Percentiles rank a stretch among this genome's conserved stretches.
Conservation (phyloP, 805 yeast species). For the Priceomyces fermenticarens region DNA sequence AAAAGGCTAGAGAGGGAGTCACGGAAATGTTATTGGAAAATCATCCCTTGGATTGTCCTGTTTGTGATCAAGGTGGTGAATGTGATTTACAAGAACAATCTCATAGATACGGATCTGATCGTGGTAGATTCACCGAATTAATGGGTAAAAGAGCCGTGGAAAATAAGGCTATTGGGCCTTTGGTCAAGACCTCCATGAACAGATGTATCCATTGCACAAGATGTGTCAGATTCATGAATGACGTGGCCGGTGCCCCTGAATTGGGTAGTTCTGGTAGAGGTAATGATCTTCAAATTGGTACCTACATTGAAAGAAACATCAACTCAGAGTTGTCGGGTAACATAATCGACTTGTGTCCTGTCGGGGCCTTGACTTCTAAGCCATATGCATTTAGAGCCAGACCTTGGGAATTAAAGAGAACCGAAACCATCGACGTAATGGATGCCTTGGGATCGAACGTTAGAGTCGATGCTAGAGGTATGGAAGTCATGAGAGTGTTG, state of each 20-base stretch:
- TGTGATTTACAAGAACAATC: conserved; percentile 90
- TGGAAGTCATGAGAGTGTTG: conserved; percentile 81
- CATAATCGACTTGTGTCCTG: conserved; percentile 85
- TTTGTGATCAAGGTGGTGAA: conserved; percentile 93
- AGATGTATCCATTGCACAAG: conserved; percentile 91
- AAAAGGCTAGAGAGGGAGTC: conserved; percentile 84
- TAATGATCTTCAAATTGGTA: conserved; percentile 88
- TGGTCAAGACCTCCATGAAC: conserved; percentile 87
- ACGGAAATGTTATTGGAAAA: conserved; percentile 85
- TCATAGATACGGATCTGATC: conserved; percentile 76
- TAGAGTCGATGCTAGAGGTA: conserved; percentile 83
- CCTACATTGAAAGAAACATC: conserved; percentile 79
- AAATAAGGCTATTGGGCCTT: conserved; percentile 86
- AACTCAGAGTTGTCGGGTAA: conserved; percentile 85
- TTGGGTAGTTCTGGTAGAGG: conserved; percentile 89
- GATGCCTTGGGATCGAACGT: conserved; percentile 82
- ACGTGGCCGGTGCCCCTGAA: conserved; percentile 91
- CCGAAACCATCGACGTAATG: conserved; percentile 80
- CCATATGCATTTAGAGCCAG: conserved; percentile 92
- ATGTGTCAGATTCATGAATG: conserved; percentile 86
- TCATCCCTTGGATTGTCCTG: conserved; percentile 91
- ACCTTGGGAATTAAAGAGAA: conserved; percentile 90
- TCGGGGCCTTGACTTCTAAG: conserved; percentile 85
- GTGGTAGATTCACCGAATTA: conserved; percentile 80
- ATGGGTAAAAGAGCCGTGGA: conserved; percentile 87